Evolutionary conservation across 345 rosid genomes (phyloP), one percentile per base, ranked within the genome.

Genomic region (Excoecaria cochinchinensis): DNA sequence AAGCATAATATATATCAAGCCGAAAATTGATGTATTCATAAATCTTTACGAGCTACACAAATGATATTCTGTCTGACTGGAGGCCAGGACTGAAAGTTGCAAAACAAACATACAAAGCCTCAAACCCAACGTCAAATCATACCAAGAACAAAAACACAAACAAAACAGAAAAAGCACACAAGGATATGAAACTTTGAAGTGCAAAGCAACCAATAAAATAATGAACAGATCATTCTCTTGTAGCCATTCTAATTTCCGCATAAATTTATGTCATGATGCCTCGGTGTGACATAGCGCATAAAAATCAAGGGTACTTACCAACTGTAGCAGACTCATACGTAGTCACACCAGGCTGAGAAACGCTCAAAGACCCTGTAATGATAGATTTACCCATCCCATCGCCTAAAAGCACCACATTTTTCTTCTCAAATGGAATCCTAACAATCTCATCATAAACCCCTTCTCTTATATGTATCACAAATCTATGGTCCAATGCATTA

Each of bases 351-450:
- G 80, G 82, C 74, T 80, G 88, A 0, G 89, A 92, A 21, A 78
- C 95, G 58, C 73, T 83, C 22, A 84, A 62, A 5, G 91, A 82
- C 4, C 92, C 94, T 5, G 94, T 86, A 73, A 92, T 91, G 50
- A 95, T 87, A 17, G 97, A 90, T 83, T 89, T 91, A 69, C 97
- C 95, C 83, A 81, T 87, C 39, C 97, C 97, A 8, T 91, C 97
- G 0, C 99, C 99, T n/a, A 90, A 48, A 52, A 92, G 89, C 51
- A 91, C 97, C 4, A 95, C 91, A 76, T 91, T 90, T 80, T 79
- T 92, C 85, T 90, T 95, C 86, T 86, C 89, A 77, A 91, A 73
- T 72, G 90, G 89, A 72, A 95, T 85, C 76, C 89, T 84, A 39
- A 95, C 92, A 24, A 76, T 89, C 85, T 95, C 99, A 67, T 90